Evolutionary conservation across 768 basidiomycete genomes (phyloP).

Genomic region (Vararia minispora): DNA sequence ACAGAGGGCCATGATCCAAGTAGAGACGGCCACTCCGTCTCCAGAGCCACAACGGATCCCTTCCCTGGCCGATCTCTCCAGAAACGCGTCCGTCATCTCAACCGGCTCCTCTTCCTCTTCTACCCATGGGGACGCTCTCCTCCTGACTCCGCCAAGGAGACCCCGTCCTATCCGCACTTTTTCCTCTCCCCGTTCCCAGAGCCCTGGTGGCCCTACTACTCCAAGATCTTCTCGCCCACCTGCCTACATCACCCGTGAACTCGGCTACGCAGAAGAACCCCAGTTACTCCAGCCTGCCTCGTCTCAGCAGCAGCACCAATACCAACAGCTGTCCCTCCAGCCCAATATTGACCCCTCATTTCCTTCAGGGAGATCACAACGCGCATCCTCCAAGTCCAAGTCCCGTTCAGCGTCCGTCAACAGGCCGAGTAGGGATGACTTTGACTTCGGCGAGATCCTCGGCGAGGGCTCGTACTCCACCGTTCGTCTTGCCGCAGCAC

Average conservation of each 20-base stretch:
- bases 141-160: constrained; percentile 24
- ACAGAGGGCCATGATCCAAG: constrained; percentile 34
- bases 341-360: too few species aligned
- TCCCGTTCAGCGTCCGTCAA: constrained; percentile 37
- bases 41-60: constrained; percentile 23
- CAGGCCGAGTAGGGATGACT: constrained; percentile 45
- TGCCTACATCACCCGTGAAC: constrained; percentile 46
- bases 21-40: constrained; percentile 22
- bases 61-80: constrained; percentile 53
- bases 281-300: constrained; percentile 8
- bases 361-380: constrained; percentile 16
- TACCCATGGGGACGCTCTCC: constrained; percentile 28
- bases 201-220: constrained; percentile 33
- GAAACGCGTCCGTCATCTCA: constrained; percentile 69
- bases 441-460: constrained; percentile 60
- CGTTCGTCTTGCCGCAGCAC: constrained; percentile 32
- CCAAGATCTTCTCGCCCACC: constrained; percentile 32
- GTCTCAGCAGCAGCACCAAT: constrained; percentile 10
- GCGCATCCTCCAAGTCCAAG: constrained; percentile 23
- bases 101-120: constrained; percentile 50
- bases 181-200: constrained; percentile 50
- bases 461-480: constrained; percentile 81
- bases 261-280: constrained; percentile 29
- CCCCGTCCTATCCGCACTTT: constrained; percentile 50
- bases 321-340: too few species aligned